phyloP scores from a whole-genome alignment of 73 alveolate species.

The Paramecium sexaurelia region DNA sequence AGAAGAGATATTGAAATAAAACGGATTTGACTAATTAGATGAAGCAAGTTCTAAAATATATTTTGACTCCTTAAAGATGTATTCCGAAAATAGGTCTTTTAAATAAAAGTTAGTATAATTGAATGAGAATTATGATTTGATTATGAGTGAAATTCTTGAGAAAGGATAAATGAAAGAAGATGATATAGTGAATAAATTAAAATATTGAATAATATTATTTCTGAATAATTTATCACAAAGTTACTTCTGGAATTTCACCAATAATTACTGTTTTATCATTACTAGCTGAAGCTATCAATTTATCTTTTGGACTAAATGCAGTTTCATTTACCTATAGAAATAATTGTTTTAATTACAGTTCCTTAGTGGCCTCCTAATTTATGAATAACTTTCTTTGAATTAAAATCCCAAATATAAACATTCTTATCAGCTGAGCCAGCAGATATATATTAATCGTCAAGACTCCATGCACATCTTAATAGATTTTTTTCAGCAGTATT shows the following conservation, averaged over 20 bases:
- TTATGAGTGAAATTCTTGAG: background rate
- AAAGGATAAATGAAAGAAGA: background rate
- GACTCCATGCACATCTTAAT: slow-evolving; percentile 87
- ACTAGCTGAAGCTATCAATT: slow-evolving; percentile 86
- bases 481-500: slow-evolving; percentile 86
- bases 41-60: slow-evolving; percentile 16
- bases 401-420: slow-evolving; percentile 92
- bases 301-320: slow-evolving; percentile 86
- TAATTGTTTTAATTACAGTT: slow-evolving; percentile 58
- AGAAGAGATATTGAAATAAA: background rate
- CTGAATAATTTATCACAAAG: slow-evolving; percentile 31
- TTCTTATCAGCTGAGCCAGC: slow-evolving; percentile 93
- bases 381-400: slow-evolving; percentile 78
- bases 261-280: slow-evolving; percentile 89
- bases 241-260: slow-evolving; percentile 76
- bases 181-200: background rate
- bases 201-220: background rate
- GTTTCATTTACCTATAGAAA: slow-evolving; percentile 78
- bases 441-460: slow-evolving; percentile 79
- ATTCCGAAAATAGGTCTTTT: background rate
- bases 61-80: background rate
- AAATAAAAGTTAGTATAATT: background rate
- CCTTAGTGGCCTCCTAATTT: slow-evolving; percentile 95
- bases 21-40: background rate
- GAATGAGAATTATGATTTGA: background rate